Conservation (phyloP, 345 rosid genomes). For the Cardamine chenopodiifolia region DNA sequence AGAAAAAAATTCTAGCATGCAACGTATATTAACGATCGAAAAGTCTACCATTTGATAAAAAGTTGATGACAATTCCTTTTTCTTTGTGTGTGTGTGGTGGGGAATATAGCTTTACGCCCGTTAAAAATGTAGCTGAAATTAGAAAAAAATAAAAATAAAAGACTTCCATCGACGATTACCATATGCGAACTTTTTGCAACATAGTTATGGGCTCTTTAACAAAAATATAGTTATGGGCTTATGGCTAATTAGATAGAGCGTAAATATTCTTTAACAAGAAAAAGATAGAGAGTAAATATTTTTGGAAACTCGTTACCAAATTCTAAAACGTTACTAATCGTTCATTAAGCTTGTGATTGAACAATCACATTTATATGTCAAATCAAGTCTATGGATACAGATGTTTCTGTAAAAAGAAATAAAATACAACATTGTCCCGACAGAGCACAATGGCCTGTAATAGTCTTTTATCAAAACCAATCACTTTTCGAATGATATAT, state of each 20-base stretch:
- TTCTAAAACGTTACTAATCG: not conserved
- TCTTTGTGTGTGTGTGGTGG: no score
- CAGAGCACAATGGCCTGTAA: slow-evolving; percentile 35
- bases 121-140: no score
- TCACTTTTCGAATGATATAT: slow-evolving; percentile 21
- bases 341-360: not conserved
- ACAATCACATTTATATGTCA: slow-evolving; percentile 1
- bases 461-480: slow-evolving; percentile 26
- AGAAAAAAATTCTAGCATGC: no score
- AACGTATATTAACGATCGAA: no score
- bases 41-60: no score
- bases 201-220: not conserved
- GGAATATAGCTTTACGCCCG: no score
- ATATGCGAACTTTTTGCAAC: not conserved
- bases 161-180: no score
- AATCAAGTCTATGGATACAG: not conserved
- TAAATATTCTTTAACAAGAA: not conserved
- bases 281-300: no score
- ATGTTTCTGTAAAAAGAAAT: slow-evolving; percentile 1
- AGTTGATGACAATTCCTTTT: no score
- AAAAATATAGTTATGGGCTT: no score
- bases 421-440: slow-evolving; percentile 22
- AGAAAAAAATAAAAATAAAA: no score
- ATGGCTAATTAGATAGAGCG: not conserved
- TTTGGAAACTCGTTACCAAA: not conserved